These are phyloP conservation scores for Scortechinia acanthostroma DNA, from an alignment of 2,329 filamentous ascomycete genomes.

Conservation along the genomic window DNA sequence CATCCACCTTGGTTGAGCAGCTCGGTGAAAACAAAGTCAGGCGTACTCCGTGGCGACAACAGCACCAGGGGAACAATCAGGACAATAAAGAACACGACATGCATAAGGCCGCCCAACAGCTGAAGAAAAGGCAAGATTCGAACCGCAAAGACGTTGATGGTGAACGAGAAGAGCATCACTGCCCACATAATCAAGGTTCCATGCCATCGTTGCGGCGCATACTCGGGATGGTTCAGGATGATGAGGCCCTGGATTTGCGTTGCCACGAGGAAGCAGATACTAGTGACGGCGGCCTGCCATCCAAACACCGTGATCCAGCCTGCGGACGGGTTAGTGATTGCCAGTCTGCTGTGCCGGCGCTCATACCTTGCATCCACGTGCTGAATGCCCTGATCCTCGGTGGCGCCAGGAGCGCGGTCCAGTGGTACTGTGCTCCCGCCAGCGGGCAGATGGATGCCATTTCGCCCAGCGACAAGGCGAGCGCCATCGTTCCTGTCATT, in stretches of 20 bases:
- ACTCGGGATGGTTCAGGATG: constrained; percentile 14
- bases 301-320: constrained; percentile 14
- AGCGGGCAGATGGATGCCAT: not conserved
- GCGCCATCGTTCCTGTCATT: not conserved
- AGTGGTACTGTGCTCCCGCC: not conserved
- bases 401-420: not conserved
- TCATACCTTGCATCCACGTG: not conserved
- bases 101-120: not conserved
- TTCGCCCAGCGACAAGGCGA: not conserved
- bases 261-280: constrained; percentile 13
- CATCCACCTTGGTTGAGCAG: not conserved
- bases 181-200: not conserved
- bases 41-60: not conserved
- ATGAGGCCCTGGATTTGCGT: constrained; percentile 18
- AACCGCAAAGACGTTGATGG: constrained; percentile 5
- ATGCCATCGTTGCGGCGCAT: constrained; percentile 16
- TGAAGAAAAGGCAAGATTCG: not conserved
- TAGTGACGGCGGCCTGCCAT: constrained; percentile 15
- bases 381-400: not conserved
- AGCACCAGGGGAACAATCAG: not conserved
- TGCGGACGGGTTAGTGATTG: too few species aligned
- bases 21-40: not conserved
- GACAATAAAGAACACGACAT: constrained; percentile 5
- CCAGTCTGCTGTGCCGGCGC: too few species aligned
- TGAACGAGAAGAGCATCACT: constrained; percentile 3